These are phyloP conservation scores for Oenanthe javanica DNA, from an alignment of 140 eudicot genomes.

Conservation along the genomic window DNA sequence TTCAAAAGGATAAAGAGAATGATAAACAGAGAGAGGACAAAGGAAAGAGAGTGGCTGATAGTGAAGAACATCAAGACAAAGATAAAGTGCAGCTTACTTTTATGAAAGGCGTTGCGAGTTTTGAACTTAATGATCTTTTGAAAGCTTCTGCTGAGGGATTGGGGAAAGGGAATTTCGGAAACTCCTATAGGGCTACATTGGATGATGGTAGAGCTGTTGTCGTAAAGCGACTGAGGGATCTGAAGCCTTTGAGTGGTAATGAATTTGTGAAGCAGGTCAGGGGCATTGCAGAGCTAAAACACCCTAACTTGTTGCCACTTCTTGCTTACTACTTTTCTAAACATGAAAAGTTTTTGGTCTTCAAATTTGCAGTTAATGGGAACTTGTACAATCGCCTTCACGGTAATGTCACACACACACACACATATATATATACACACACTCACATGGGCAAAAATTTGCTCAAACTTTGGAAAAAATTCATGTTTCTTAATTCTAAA, in stretches of 20 bases:
- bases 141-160: constrained; percentile 78
- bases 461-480: no score
- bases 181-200: constrained; percentile 49
- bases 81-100: constrained; percentile 41
- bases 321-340: constrained; percentile 59
- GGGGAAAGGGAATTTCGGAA: constrained; percentile 73
- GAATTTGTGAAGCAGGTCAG: constrained; percentile 47
- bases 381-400: constrained; percentile 53
- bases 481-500: background rate
- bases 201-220: constrained; percentile 51
- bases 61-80: constrained; percentile 13
- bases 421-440: no score
- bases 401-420: constrained; percentile 44
- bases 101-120: constrained; percentile 32
- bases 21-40: constrained; percentile 14
- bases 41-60: constrained; percentile 6
- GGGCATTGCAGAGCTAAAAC: constrained; percentile 38
- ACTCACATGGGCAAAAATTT: no score
- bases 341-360: constrained; percentile 63
- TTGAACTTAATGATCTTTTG: constrained; percentile 61
- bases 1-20: constrained; percentile 16
- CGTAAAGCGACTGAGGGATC: constrained; percentile 64
- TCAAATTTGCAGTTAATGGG: constrained; percentile 40
- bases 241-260: constrained; percentile 51
- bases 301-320: constrained; percentile 61